Percentiles rank a stretch among this genome's conserved stretches.
Evolutionary conservation across 345 rosid species (phyloP).

Genomic region (Citrus inodora): DNA sequence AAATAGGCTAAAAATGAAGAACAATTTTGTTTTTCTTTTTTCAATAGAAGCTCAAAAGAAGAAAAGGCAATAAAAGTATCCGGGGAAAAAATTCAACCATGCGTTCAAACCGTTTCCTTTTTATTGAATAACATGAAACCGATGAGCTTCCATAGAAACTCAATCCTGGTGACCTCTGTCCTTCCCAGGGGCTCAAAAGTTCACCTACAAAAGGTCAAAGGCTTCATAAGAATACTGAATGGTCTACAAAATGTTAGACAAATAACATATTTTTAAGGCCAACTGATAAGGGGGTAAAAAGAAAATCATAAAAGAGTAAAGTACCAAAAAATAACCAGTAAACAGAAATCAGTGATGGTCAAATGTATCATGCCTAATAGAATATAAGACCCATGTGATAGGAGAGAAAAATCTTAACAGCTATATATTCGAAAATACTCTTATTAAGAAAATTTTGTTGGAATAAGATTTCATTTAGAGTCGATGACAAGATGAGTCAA

Average conservation of each 20-base stretch:
- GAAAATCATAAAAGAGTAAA: background rate
- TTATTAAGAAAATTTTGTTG: background rate
- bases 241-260: background rate
- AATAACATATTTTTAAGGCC: background rate
- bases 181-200: background rate
- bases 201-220: background rate
- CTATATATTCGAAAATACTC: background rate
- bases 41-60: no score
- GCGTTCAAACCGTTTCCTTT: background rate
- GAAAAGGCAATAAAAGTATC: no score
- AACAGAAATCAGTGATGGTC: background rate
- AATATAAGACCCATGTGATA: background rate
- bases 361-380: background rate
- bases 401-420: background rate
- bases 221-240: background rate
- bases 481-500: background rate
- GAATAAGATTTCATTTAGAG: background rate
- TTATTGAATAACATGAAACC: conserved; percentile 1
- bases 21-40: no score
- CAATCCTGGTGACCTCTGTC: background rate
- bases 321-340: background rate
- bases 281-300: background rate
- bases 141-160: background rate
- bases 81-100: no score
- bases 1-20: no score